Evolutionary conservation across 169 alveolate species (phyloP).

Genomic region (Eimeria brunetti): DNA sequence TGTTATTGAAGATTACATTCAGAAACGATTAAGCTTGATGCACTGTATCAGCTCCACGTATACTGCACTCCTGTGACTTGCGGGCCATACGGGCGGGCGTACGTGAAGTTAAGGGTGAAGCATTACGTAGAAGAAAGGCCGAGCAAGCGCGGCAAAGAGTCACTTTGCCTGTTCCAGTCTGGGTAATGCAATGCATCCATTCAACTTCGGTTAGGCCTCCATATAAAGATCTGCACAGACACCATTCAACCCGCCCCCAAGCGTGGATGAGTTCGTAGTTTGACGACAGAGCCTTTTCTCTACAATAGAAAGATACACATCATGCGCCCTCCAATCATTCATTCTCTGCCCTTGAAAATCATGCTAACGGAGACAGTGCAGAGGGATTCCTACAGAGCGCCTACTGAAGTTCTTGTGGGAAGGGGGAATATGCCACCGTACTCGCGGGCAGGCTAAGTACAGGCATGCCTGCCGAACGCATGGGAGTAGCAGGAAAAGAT

Average conservation of each 20-base stretch:
- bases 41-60: neutral
- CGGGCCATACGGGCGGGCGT: neutral
- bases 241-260: neutral
- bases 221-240: neutral
- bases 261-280: neutral
- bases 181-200: neutral
- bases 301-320: neutral
- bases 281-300: neutral
- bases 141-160: neutral
- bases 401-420: no score
- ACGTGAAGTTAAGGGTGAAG: neutral
- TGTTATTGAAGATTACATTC: no score
- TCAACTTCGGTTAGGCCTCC: neutral
- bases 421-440: no score
- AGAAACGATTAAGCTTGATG: neutral
- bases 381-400: neutral
- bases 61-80: neutral
- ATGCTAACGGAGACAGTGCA: neutral
- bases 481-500: neutral
- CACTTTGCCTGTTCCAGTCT: neutral
- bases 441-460: neutral
- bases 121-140: no score
- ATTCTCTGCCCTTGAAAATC: neutral
- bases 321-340: neutral
- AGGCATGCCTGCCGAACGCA: neutral